Base-by-base conservation (phyloP, 23 red algal genomes). In the Gracilaria gracilis region DNA sequence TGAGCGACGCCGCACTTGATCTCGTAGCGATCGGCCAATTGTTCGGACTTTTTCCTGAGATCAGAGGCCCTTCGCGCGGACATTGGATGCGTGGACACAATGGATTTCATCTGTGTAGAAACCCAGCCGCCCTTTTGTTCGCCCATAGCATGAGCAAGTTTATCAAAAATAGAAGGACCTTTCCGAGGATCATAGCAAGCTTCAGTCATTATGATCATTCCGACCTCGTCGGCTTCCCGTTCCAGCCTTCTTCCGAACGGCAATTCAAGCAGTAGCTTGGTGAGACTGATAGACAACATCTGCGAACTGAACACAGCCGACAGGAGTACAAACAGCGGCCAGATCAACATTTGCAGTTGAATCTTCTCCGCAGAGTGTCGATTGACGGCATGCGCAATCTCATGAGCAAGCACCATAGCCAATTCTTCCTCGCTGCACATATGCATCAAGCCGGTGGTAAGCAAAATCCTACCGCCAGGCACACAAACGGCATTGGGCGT, bases 361-460 rank as follows among this genome's bases (percentile, higher is more conserved):
- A 99, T 84, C 61, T 89, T 91, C 81, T 99, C 97, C 12, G 94
- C 97, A 1, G 90, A 78, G 67, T 99, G 97, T 55, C 97, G 83
- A 40, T 91, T 92, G 0, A 95, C 37, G 17, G 97, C 97, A 69
- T 99, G 97, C 21, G 88, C 90, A 54, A 99, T 95, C 84, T 99
- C 97, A 65, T 99, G 97, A 27, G 93, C 51, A 15, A 99, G 46
- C 6, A 99, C 94, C 2, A 93, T 87, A 1, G 97, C 97, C 46
- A 99, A 50, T 58, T 91, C 93, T 40, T 96, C 91, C 32, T 96
- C 94, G 31, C 57, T 65, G 5, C 90, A 55, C 29, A 96, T 91
- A 21, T 73, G 67, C 23, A 99, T 78, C 59, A 99, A 77, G 12
- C 97, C 97, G 3, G 89, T 94, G 64, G 93, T 96, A 15, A 99